Percentiles rank a stretch among this genome's conserved stretches.
Conservation (phyloP, 108 stramenopile genomes). For the Craspedostauros australis region DNA sequence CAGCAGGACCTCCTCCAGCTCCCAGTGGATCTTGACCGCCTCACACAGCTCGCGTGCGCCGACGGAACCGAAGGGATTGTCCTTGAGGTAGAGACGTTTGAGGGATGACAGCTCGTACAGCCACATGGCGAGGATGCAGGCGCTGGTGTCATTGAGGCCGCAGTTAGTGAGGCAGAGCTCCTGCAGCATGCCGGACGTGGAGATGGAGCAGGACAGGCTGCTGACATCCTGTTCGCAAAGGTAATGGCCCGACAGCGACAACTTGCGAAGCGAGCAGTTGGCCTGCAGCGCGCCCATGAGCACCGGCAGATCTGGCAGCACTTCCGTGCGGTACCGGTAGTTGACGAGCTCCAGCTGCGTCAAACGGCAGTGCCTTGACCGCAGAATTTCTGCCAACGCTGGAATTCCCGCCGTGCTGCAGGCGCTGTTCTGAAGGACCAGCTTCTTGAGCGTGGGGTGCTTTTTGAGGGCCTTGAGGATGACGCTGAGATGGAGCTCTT, state of each 20-base stretch:
- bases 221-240: not conserved
- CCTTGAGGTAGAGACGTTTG: conserved; percentile 1
- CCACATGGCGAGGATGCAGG: not conserved
- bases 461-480: conserved; percentile 2
- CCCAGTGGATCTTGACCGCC: not conserved
- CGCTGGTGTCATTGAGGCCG: conserved; percentile 1
- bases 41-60: not conserved
- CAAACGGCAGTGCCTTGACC: not conserved
- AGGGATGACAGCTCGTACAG: not conserved
- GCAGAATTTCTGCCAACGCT: not conserved
- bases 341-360: conserved; percentile 7
- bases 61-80: conserved; percentile 6
- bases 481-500: not conserved
- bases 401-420: not conserved
- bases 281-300: not conserved
- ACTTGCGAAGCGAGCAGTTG: conserved; percentile 3
- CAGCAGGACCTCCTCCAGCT: conserved; percentile 1
- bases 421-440: not conserved
- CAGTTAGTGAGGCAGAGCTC: conserved; percentile 5
- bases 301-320: not conserved
- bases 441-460: conserved; percentile 9
- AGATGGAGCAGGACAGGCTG: not conserved
- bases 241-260: conserved; percentile 3
- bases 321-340: not conserved
- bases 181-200: not conserved